Conservation (phyloP, 257 asterid species). For the Solanum neorickii region DNA sequence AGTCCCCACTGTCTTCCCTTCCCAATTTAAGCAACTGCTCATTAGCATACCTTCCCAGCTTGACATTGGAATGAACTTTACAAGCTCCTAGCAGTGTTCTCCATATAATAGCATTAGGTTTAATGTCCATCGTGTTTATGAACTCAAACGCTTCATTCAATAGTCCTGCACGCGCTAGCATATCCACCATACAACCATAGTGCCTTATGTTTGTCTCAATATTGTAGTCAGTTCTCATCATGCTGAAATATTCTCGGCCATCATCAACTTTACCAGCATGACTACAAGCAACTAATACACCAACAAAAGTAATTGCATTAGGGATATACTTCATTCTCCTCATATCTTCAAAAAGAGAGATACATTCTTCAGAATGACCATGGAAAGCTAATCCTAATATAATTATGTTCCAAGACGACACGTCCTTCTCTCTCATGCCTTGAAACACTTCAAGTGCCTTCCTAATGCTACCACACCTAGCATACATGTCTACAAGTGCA, state of each 20-base stretch:
- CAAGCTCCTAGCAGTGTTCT: constrained; percentile 69
- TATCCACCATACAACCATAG: constrained; percentile 69
- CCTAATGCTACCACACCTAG: constrained; percentile 49
- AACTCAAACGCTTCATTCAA: constrained; percentile 56
- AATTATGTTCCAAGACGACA: constrained; percentile 50
- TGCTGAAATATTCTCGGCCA: constrained; percentile 36
- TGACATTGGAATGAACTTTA: constrained; percentile 50
- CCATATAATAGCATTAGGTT: constrained; percentile 68
- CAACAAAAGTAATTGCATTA: constrained; percentile 48
- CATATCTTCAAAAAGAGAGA: constrained; percentile 57
- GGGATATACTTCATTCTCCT: constrained; percentile 37
- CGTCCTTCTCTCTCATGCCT: constrained; percentile 47
- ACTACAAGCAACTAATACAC: constrained; percentile 54
- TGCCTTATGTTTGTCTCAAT: constrained; percentile 48
- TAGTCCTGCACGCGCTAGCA: constrained; percentile 60
- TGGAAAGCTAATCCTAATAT: constrained; percentile 49
- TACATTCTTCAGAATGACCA: constrained; percentile 42
- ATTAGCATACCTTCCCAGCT: constrained; percentile 52
- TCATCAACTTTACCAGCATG: constrained; percentile 54
- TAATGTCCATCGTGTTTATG: constrained; percentile 36
- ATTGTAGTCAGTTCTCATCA: constrained; percentile 30
- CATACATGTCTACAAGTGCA: constrained; percentile 69
- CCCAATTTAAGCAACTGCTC: constrained; percentile 36
- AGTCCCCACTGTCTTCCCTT: constrained; percentile 50
- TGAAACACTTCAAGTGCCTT: constrained; percentile 46